phyloP scores from a whole-genome alignment of 73 alveolate genomes.

The Stentor roeselii region DNA sequence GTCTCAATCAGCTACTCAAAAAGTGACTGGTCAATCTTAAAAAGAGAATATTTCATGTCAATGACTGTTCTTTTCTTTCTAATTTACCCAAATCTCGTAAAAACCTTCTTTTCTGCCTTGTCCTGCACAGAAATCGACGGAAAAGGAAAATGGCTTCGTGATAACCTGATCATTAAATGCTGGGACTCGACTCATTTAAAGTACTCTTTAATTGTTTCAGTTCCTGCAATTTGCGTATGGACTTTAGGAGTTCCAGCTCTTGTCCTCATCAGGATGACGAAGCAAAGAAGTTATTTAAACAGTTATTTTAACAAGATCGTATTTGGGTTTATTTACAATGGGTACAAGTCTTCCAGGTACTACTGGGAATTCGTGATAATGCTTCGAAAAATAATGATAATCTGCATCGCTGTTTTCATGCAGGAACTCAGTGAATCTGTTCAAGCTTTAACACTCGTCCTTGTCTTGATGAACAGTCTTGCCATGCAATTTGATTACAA shows the following conservation, averaged over 20 bases:
- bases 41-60: conserved; percentile 40
- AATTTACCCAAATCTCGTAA: conserved; percentile 50
- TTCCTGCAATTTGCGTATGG: conserved; percentile 52
- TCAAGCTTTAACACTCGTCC: conserved; percentile 3
- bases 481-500: neutral
- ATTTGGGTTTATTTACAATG: conserved; percentile 64
- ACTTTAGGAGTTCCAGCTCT: conserved; percentile 46
- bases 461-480: neutral
- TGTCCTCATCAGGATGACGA: conserved; percentile 33
- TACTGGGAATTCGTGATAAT: conserved; percentile 60
- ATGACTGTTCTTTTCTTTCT: conserved; percentile 41
- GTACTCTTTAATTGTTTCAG: conserved; percentile 30
- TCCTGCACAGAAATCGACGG: conserved; percentile 46
- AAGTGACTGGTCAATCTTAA: neutral
- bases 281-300: conserved; percentile 30
- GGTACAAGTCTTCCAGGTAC: conserved; percentile 50
- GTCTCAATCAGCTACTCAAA: neutral
- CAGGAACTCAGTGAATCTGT: neutral
- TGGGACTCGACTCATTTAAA: conserved; percentile 34
- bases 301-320: conserved; percentile 36
- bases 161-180: conserved; percentile 38
- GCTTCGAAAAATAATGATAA: conserved; percentile 27
- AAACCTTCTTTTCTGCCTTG: conserved; percentile 41
- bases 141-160: conserved; percentile 21
- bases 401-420: neutral